Percentiles rank a stretch among this genome's conserved stretches.
phyloP scores from a whole-genome alignment of 352 stramenopile species.

The Phytophthora cactorum region DNA sequence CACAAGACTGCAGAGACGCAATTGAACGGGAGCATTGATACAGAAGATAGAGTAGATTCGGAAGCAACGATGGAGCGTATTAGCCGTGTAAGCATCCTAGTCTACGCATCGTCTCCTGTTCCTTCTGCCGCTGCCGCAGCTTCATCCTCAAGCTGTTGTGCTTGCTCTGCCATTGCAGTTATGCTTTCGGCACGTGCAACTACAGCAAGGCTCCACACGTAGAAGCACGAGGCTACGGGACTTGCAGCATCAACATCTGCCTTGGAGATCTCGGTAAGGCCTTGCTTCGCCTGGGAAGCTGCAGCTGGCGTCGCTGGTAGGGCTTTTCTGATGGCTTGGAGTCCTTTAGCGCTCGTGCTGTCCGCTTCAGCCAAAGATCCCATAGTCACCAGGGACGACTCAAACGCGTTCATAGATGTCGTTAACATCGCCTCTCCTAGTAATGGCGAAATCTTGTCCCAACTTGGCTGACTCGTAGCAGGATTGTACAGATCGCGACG shows the following conservation, averaged over 20 bases:
- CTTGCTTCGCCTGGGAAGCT: slow-evolving; percentile 47
- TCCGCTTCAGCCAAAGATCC: slow-evolving; percentile 16
- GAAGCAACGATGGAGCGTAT: background rate
- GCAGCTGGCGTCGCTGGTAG: slow-evolving; percentile 22
- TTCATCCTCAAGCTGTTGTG: slow-evolving; percentile 50
- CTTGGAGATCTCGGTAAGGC: slow-evolving; percentile 52
- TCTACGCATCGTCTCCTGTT: slow-evolving; percentile 21
- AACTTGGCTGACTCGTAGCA: slow-evolving; percentile 62
- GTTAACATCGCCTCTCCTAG: slow-evolving; percentile 47
- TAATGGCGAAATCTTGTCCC: slow-evolving; percentile 65
- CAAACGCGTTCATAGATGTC: slow-evolving; percentile 42
- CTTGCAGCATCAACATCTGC: slow-evolving; percentile 57
- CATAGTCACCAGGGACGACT: slow-evolving; percentile 20
- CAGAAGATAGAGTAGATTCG: background rate
- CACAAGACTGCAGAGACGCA: slow-evolving; percentile 4
- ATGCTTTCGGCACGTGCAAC: slow-evolving; percentile 62
- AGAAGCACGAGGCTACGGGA: slow-evolving; percentile 53
- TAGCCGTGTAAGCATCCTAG: background rate
- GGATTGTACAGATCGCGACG: slow-evolving; percentile 51
- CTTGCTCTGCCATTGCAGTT: slow-evolving; percentile 46
- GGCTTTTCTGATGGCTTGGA: slow-evolving; percentile 24
- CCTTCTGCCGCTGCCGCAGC: slow-evolving; percentile 22
- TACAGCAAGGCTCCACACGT: slow-evolving; percentile 59
- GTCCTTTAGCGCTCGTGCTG: slow-evolving; percentile 21
- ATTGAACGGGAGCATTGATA: slow-evolving; percentile 17